Percentiles rank a stretch among this genome's conserved stretches.
phyloP scores from a whole-genome alignment of 306 rosid species.

The Sesbania bispinosa region DNA sequence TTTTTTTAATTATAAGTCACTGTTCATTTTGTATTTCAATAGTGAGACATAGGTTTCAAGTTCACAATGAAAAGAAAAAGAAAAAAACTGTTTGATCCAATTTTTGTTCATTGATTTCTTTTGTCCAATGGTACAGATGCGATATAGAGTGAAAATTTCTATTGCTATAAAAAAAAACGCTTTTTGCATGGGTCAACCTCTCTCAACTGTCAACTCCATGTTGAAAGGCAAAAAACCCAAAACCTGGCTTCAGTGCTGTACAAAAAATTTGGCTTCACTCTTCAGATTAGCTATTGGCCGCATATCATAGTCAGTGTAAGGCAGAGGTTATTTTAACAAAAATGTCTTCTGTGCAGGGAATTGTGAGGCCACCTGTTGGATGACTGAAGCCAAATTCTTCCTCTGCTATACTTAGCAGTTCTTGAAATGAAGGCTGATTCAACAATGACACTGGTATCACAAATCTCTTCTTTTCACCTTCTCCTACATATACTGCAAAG shows the following conservation, averaged over 20 bases:
- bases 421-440: conserved; percentile 40
- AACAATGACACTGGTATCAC: conserved; percentile 46
- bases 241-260: too few species aligned
- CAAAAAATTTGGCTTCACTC: not conserved
- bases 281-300: not conserved
- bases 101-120: not conserved
- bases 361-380: conserved; percentile 48
- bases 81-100: not conserved
- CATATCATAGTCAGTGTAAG: conserved; percentile 1
- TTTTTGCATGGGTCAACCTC: conserved; percentile 14
- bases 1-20: too few species aligned
- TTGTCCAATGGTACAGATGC: not conserved
- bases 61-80: not conserved
- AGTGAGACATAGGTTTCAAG: not conserved
- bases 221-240: not conserved
- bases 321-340: conserved; percentile 35
- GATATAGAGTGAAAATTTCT: not conserved
- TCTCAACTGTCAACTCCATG: not conserved
- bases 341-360: conserved; percentile 45
- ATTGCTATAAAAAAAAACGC: not conserved
- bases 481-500: conserved; percentile 58
- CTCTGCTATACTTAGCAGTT: conserved; percentile 31
- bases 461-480: conserved; percentile 37
- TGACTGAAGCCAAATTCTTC: conserved; percentile 48
- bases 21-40: too few species aligned